phyloP scores from a whole-genome alignment of 192 early-diverging fungal species.

The Backusella circina region DNA sequence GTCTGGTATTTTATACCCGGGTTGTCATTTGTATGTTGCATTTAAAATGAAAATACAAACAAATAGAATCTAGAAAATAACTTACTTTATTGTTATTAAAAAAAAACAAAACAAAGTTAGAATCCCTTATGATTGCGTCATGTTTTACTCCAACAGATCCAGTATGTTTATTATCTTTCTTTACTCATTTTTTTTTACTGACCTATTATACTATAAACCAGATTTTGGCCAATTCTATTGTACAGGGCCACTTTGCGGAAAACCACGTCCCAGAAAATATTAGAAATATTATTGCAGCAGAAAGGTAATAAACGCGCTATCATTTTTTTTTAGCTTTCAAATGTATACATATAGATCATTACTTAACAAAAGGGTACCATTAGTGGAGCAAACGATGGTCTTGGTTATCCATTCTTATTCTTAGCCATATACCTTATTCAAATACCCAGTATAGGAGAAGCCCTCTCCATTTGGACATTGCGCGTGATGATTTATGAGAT shows the following conservation, averaged over 20 bases:
- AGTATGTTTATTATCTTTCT: constrained; percentile 38
- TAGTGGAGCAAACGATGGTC: constrained; percentile 83
- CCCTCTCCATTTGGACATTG: constrained; percentile 72
- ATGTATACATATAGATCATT: neutral
- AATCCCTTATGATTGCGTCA: constrained; percentile 73
- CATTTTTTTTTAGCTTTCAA: neutral
- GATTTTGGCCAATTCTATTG: constrained; percentile 82
- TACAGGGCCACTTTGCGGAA: constrained; percentile 89
- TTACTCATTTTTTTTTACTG: neutral
- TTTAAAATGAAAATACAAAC: constrained; percentile 15
- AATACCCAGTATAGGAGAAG: constrained; percentile 41
- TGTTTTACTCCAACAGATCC: constrained; percentile 93
- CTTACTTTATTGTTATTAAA: neutral
- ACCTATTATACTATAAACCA: neutral
- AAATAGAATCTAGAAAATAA: neutral
- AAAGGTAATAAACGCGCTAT: constrained; percentile 49
- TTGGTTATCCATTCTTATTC: constrained; percentile 77
- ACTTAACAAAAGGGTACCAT: neutral
- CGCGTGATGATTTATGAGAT: constrained; percentile 72
- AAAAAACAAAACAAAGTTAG: constrained; percentile 36
- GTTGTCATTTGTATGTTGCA: constrained; percentile 38
- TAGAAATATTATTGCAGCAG: constrained; percentile 69
- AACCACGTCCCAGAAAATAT: constrained; percentile 68
- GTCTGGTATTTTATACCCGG: constrained; percentile 56
- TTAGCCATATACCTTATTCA: constrained; percentile 67